Base-by-base conservation (phyloP, 2,329 filamentous ascomycete species). In the Penicillium aurantiogriseum region DNA sequence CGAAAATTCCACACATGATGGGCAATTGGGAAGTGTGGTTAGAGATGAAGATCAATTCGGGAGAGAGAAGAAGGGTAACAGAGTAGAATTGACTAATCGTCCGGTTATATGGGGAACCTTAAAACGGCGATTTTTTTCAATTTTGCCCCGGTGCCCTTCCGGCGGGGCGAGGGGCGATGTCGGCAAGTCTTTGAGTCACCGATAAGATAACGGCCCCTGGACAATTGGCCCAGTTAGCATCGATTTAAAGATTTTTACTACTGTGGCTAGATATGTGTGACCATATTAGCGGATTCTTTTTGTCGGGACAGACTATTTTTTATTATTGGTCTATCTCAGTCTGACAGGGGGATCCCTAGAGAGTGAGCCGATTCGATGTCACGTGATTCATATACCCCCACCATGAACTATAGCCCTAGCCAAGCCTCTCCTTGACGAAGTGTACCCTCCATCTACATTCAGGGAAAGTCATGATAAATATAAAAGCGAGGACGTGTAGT, bases 1-100 rank as follows among this genome's bases (percentile, higher is more conserved):
- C 92, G 78, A 97, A 97, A 74, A 97, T 96, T 78, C 92, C 92
- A 88, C 92, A 96, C 92, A 96, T 96, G 70, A 76, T 89, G 82
- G 64, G 73, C 75, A 71, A 61, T 59, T 63, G 55, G 27, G 38
- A 29, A 44, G 36, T 56, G 29, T 42, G 27, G 27, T 23, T 39
- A 46, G 49, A 44, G 33, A 17, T 44, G 46, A 56, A 64, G 27
- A 45, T 52, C 48, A 63, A 59, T 60, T 57, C 35, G 54, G 50
- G 43, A 23, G n/a, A 43, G 29, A 54, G 55, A 54, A 55, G 42
- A 51, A 48, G 55, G 59, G 51, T 35, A 27, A 17, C 31, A 25
- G 40, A 27, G 15, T 44, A 11, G 25, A 65, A 65, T 67, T 66
- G 60, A 61, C 58, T 60, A 66, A 66, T 57, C 55, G 52, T 54